A percentile compares a stretch with the other conserved stretches of the same genome.
phyloP scores from a whole-genome alignment of 2,329 filamentous ascomycete genomes.

The Aspergillus sp. region DNA sequence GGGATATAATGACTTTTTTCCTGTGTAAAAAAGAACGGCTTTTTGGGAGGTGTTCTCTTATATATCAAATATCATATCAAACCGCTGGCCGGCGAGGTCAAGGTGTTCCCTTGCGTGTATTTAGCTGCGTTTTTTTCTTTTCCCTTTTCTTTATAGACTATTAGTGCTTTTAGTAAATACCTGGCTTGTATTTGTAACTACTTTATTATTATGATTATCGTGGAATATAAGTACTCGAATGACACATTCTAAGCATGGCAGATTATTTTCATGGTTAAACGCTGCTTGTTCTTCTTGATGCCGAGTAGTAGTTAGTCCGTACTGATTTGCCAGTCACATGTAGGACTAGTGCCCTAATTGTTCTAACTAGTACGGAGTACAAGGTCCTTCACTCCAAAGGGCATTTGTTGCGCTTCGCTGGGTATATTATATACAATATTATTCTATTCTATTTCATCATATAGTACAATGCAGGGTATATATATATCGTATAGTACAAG shows the following conservation, averaged over 20 bases:
- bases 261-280: too few species aligned
- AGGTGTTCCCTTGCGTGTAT: not conserved
- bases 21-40: too few species aligned
- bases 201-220: too few species aligned
- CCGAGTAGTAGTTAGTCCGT: too few species aligned
- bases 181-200: not conserved
- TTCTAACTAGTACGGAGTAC: too few species aligned
- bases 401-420: too few species aligned
- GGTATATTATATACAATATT: not conserved
- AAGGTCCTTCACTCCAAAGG: too few species aligned
- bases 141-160: not conserved
- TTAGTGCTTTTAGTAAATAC: not conserved
- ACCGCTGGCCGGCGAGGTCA: not conserved
- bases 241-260: not conserved
- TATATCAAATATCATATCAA: not conserved
- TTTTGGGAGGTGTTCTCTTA: too few species aligned
- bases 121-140: not conserved
- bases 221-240: not conserved
- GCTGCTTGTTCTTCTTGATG: too few species aligned
- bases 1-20: not conserved
- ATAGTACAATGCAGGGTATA: not conserved
- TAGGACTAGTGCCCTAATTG: too few species aligned
- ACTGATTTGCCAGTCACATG: too few species aligned
- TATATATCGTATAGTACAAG: too few species aligned
- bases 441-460: not conserved